phyloP scores from a whole-genome alignment of 352 stramenopile genomes.

The Phytophthora multivora region DNA sequence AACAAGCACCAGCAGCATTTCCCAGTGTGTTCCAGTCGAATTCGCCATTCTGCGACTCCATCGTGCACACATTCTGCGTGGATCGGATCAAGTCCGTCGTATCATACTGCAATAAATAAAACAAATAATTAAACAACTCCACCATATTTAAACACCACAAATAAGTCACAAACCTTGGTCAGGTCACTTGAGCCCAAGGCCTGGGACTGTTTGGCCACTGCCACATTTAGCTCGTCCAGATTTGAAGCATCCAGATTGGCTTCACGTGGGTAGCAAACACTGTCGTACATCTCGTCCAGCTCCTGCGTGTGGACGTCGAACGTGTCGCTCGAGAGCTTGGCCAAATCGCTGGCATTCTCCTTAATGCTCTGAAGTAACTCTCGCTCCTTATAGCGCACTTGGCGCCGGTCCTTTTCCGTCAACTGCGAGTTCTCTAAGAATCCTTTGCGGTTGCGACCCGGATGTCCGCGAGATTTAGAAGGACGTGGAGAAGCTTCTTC shows the following conservation, averaged over 20 bases:
- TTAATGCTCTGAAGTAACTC: slow-evolving; percentile 76
- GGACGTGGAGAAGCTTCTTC: neutral
- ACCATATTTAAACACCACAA: neutral
- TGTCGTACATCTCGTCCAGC: slow-evolving; percentile 79
- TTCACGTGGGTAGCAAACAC: slow-evolving; percentile 80
- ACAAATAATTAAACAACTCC: slow-evolving; percentile 3
- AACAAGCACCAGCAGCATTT: slow-evolving; percentile 66
- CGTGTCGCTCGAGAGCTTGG: slow-evolving; percentile 59
- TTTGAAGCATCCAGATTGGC: slow-evolving; percentile 84
- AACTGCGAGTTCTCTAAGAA: slow-evolving; percentile 76
- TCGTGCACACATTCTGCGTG: slow-evolving; percentile 45
- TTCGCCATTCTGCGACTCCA: slow-evolving; percentile 33
- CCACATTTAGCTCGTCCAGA: slow-evolving; percentile 81
- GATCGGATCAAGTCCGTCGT: slow-evolving; percentile 63
- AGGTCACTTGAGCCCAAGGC: slow-evolving; percentile 72
- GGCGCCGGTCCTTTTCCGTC: slow-evolving; percentile 70
- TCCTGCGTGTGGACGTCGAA: slow-evolving; percentile 68
- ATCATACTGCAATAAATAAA: slow-evolving; percentile 50
- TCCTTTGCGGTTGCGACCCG: slow-evolving; percentile 32
- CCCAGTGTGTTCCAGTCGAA: slow-evolving; percentile 79
- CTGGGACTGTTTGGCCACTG: slow-evolving; percentile 76
- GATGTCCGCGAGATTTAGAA: slow-evolving; percentile 4
- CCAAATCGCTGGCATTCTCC: slow-evolving; percentile 71
- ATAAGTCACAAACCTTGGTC: slow-evolving; percentile 48
- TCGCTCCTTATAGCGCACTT: slow-evolving; percentile 77